phyloP scores from a whole-genome alignment of 306 rosid genomes.

The Betula pendula region DNA sequence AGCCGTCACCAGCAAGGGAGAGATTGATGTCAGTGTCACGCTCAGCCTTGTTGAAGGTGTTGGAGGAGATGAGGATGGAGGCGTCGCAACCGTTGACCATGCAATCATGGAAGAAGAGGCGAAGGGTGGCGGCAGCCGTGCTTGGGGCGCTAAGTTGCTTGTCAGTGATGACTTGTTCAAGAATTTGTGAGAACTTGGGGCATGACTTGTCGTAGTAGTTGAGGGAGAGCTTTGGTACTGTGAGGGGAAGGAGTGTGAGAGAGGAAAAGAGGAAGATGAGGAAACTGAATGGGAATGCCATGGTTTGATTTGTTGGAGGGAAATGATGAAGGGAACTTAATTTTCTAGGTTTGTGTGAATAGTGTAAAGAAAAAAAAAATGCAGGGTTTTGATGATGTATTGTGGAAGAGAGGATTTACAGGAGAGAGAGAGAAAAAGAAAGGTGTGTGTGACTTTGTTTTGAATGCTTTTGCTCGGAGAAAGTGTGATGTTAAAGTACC shows the following conservation, averaged over 20 bases:
- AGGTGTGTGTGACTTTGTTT: constrained; percentile 10
- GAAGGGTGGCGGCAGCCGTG: constrained; percentile 50
- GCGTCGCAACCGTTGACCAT: constrained; percentile 52
- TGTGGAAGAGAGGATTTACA: constrained; percentile 52
- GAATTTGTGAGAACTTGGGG: constrained; percentile 37
- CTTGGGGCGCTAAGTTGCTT: constrained; percentile 39
- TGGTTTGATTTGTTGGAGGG: constrained; percentile 5
- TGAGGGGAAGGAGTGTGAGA: constrained; percentile 21
- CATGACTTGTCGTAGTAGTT: constrained; percentile 52
- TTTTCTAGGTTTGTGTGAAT: constrained; percentile 7
- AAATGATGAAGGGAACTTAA: too few relatives aligned
- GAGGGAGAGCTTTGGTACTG: constrained; percentile 27
- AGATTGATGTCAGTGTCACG: constrained; percentile 59
- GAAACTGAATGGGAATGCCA: constrained; percentile 29
- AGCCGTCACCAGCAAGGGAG: constrained; percentile 55
- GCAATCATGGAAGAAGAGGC: constrained; percentile 54
- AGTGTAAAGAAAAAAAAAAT: background rate
- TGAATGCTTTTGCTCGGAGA: background rate
- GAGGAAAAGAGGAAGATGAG: constrained; percentile 1
- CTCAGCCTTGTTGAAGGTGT: constrained; percentile 49
- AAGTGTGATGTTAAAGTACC: background rate
- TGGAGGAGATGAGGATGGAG: constrained; percentile 44
- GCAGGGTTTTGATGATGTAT: background rate
- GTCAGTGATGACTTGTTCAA: constrained; percentile 7
- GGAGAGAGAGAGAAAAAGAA: constrained; percentile 20